Base-by-base conservation (phyloP, 2,329 filamentous ascomycete genomes). In the Penicillium nordicum region DNA sequence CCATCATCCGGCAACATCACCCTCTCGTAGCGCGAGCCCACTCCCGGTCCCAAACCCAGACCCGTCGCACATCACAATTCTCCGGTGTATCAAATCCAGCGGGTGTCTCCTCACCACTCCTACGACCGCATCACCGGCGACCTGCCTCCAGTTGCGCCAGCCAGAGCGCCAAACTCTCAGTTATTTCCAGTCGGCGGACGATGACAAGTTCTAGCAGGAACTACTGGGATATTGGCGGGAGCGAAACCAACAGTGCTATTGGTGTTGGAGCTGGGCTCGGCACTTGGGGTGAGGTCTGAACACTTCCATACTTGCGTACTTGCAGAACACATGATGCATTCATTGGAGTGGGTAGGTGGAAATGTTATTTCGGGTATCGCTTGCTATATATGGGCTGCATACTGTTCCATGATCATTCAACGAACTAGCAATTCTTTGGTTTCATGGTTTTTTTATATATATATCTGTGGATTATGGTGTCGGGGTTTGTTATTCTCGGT, bases 181-280 rank as follows among this genome's bases (percentile, higher is more conserved):
- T 84, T 71, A 85, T 87, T 64, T 90, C 85, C 34, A 86, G 84
- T 38, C 80, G 82, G 66, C 79, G 83, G 50, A 76, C 74, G 0
- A 63, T 79, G 53, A 76, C 76, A 4, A 82, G 85, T 34, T 92
- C 89, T 43, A 90, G 87, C 44, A 79, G 91, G 51, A 90, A 96
- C 70, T 97, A 95, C 73, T 97, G 92, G 92, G 92, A 96, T 72
- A 84, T 96, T 62, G 90, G 90, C 27, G 89, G 86, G 6, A 92
- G 86, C 65, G 89, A 89, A 2, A 92, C 89, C 53, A 88, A 88
- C 4, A 89, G 87, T 62, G 79, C 87, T 59, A 84, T 89, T 71
- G 85, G 86, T 52, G 79, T 88, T 62, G 84, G 89, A 68, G 84
- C 82, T 38, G 87, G 86, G 1, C 84, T 89, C 80, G 89, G 89